Evolutionary conservation across 345 rosid genomes (phyloP).

Genomic region (Syzygium jambos): DNA sequence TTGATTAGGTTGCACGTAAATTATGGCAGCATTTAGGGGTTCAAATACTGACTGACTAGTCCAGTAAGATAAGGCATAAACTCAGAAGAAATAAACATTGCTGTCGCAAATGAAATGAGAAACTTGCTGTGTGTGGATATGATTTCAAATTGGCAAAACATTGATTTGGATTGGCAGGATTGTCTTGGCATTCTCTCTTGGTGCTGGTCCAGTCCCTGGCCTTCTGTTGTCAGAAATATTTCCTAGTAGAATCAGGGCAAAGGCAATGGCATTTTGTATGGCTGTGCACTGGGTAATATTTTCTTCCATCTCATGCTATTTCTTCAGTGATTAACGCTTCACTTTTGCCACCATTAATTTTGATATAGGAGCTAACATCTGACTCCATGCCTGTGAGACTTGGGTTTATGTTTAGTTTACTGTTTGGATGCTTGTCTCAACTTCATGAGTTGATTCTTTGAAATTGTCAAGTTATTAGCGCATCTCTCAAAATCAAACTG

Average conservation of each 20-base stretch:
- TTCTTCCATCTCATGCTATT: neutral
- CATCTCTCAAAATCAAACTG: neutral
- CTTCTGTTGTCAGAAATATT: conserved; percentile 87
- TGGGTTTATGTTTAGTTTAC: neutral
- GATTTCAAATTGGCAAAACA: neutral
- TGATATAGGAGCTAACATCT: neutral
- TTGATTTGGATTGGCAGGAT: conserved; percentile 41
- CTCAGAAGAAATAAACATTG: neutral
- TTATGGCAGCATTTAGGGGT: neutral
- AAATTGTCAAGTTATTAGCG: neutral
- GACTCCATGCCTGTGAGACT: neutral
- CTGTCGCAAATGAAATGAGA: neutral
- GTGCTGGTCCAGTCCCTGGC: conserved; percentile 95
- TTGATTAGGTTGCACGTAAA: neutral
- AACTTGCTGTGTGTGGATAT: neutral
- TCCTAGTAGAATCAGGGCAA: conserved; percentile 76
- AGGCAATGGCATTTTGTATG: conserved; percentile 89
- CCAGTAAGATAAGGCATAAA: neutral
- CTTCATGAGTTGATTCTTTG: neutral
- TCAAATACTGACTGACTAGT: neutral
- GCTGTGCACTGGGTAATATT: conserved; percentile 83
- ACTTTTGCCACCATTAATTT: neutral
- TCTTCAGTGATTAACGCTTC: neutral
- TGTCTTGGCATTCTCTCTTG: conserved; percentile 68
- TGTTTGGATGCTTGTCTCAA: neutral